A percentile compares a stretch with the other conserved stretches of the same genome.
Evolutionary conservation across 305 asterid species (phyloP).

Genomic region (Fraxinus sp.): DNA sequence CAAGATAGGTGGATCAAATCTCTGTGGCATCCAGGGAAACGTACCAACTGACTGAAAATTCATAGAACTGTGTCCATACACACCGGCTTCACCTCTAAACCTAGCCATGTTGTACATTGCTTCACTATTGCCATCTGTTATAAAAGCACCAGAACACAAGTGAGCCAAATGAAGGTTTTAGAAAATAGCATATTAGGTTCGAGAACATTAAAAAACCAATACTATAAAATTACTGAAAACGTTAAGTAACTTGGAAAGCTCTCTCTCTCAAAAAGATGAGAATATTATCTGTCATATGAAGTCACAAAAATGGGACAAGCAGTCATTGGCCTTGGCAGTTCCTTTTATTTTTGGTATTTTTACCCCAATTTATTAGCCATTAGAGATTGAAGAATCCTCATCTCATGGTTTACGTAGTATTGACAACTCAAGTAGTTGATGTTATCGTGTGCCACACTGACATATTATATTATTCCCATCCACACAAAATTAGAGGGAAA

Average conservation of each 20-base stretch:
- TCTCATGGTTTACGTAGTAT: neutral
- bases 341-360: neutral
- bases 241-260: neutral
- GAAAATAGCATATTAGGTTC: neutral
- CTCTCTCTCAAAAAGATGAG: neutral
- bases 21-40: slow-evolving; percentile 88
- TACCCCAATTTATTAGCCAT: neutral
- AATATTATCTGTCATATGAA: neutral
- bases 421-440: neutral
- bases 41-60: slow-evolving; percentile 68
- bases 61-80: slow-evolving; percentile 62
- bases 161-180: neutral
- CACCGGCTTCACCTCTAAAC: slow-evolving; percentile 79
- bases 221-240: neutral
- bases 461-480: slow-evolving; percentile 1
- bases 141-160: slow-evolving; percentile 1
- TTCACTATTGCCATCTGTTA: slow-evolving; percentile 62
- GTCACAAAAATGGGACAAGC: neutral
- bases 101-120: slow-evolving; percentile 73
- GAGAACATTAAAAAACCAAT: neutral
- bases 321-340: neutral
- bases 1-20: slow-evolving; percentile 58
- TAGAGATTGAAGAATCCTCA: neutral
- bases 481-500: neutral
- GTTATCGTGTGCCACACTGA: neutral